A percentile compares a stretch with the other conserved stretches of the same genome.
phyloP scores from a whole-genome alignment of 164 flowering plant genomes.

The Macadamia integrifolia region DNA sequence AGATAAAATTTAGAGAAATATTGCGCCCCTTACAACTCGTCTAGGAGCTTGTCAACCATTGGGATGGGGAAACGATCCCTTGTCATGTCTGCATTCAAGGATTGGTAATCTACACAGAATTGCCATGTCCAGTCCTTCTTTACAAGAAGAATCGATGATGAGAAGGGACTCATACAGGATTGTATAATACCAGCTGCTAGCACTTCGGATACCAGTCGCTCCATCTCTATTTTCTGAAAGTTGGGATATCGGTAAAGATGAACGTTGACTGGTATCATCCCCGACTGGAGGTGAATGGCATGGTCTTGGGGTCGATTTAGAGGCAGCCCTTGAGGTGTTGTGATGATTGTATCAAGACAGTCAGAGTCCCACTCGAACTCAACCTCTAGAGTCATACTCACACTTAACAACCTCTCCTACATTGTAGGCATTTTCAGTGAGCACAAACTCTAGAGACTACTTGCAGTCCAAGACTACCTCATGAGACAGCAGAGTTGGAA shows the following conservation, averaged over 20 bases:
- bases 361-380: too few relatives aligned
- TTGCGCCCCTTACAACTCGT: not conserved
- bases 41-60: not conserved
- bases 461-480: too few relatives aligned
- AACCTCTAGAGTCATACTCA: too few relatives aligned
- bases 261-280: not conserved
- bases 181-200: not conserved
- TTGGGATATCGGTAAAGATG: not conserved
- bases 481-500: too few relatives aligned
- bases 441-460: too few relatives aligned
- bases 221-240: not conserved
- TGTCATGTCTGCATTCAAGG: not conserved
- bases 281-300: not conserved
- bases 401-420: too few relatives aligned
- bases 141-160: not conserved
- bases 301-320: not conserved
- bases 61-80: not conserved
- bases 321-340: not conserved
- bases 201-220: not conserved
- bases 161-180: not conserved
- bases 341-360: too few relatives aligned
- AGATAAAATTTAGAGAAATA: not conserved
- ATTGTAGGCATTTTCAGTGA: too few relatives aligned
- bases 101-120: not conserved
- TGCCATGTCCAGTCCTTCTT: not conserved